These are phyloP conservation scores for Apiotrichum akiyoshidainum DNA, from an alignment of 1,284 basidiomycete species.

Conservation along the genomic window DNA sequence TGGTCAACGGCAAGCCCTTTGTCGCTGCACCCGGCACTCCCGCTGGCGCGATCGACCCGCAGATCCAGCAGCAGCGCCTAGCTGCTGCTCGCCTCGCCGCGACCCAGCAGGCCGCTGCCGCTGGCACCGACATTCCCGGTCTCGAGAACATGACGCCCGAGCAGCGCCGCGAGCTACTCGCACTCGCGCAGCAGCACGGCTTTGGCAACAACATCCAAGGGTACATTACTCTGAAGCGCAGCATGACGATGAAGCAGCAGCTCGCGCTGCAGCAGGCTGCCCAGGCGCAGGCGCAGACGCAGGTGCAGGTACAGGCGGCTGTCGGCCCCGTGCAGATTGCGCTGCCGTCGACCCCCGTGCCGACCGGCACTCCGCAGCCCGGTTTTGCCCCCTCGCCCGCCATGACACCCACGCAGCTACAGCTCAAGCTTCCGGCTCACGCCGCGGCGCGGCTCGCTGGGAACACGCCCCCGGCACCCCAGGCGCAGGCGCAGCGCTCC, in stretches of 20 bases:
- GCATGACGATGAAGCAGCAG: slow-evolving; percentile 22
- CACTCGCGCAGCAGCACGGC: slow-evolving; percentile 24
- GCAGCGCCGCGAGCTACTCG: slow-evolving; percentile 24
- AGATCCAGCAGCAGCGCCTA: slow-evolving; percentile 21
- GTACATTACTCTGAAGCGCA: slow-evolving; percentile 27
- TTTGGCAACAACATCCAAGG: slow-evolving; percentile 33
- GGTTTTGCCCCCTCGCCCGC: slow-evolving; percentile 16
- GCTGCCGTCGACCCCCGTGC: background rate
- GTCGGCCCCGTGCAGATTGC: slow-evolving; percentile 12
- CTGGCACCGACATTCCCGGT: slow-evolving; percentile 5
- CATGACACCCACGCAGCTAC: slow-evolving; percentile 30
- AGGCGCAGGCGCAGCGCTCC: slow-evolving; percentile 25
- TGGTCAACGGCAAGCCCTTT: slow-evolving; percentile 29
- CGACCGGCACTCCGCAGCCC: slow-evolving; percentile 5
- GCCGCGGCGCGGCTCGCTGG: slow-evolving; percentile 39
- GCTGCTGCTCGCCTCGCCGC: slow-evolving; percentile 17
- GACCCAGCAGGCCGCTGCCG: slow-evolving; percentile 7
- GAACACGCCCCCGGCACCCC: slow-evolving; percentile 18
- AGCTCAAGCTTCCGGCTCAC: slow-evolving; percentile 44
- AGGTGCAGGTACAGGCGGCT: slow-evolving; percentile 22
- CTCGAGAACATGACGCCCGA: slow-evolving; percentile 25
- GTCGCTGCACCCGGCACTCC: slow-evolving; percentile 19
- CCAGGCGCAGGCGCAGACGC: slow-evolving; percentile 23
- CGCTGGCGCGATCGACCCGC: slow-evolving; percentile 19
- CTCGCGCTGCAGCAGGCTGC: slow-evolving; percentile 25